Base-by-base conservation (phyloP, 2,329 filamentous ascomycete genomes). In the Trichophaea hybrida region DNA sequence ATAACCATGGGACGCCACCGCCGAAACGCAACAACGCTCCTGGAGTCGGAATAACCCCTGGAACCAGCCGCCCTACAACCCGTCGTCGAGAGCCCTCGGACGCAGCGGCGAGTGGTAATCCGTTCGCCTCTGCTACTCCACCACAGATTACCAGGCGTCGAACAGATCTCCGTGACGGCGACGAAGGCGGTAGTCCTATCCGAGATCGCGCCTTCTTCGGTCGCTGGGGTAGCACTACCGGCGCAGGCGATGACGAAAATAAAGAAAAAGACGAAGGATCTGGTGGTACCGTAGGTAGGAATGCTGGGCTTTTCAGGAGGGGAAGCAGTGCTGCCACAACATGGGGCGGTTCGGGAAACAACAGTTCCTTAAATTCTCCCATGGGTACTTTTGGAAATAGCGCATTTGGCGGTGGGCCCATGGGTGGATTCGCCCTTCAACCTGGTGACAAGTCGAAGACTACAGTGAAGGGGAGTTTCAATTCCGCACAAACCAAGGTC, bases 321-420 rank as follows among this genome's bases (percentile, higher is more conserved):
- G 82, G 78, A 64, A 81, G 79, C 34, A 32, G 50, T 35, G 50
- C 50, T 12, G 73, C 74, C 5, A 24, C 24, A 24, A 75, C 62
- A 6, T 66, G 64, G 64, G 60, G 60, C 12, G 33, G 56, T 32
- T 58, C 59, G 59, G 61, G 58, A 8, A 48, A 75, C 65, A 72
- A 75, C 53, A 77, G 76, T 54, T 78, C 83, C 48, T 79, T 81
- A 10, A 81, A 86, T 67, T 79, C 83, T 5, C 81, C 83, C 1
- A 86, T 90, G 77, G 89, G 91, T 37, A 84, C 84, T 24, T 98
- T 98, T 73, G 91, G 91, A 8, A 93, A 83, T 55, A 63, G 66
- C 7, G 61, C 65, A 24, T 68, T 68, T 60, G 67, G 67, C 38
- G 67, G 67, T 32, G 55, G 55, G 40, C 61, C 66, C 7, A 66